Evolutionary conservation across 2,329 filamentous ascomycete genomes (phyloP), one percentile per base, ranked within the genome.

Genomic region (Neophaeococcomyces aloes): DNA sequence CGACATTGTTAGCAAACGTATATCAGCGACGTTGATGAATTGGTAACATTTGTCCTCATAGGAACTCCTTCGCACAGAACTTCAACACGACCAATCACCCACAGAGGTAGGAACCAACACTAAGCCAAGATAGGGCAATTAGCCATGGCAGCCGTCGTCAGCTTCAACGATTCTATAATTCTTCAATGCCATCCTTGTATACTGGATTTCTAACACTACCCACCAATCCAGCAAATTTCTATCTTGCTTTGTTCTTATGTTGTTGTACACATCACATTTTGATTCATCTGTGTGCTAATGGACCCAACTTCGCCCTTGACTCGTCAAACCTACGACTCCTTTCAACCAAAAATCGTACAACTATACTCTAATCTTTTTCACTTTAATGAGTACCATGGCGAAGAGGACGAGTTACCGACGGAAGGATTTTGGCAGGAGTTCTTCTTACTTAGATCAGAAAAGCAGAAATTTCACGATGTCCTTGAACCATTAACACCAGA

Each of bases 391-490:
- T 47, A 53, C 23, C 11, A 29, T 46, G 45, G 44, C 33, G 48
- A 83, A 66, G 75, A 79, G 43, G 74, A 83, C 48, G 75, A 78
- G 47, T 64, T 69, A 40, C 81, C 87, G 49, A 76, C 85, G 1
- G 86, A 94, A 48, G 89, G 87, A 33, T 98, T 95, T 67, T 98
- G 91, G 91, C 75, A 78, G 53, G 91, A 95, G 65, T 87, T 98
- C 66, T 98, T 98, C 63, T 74, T 98, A 29, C 72, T 95, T 46
- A 80, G 79, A 50, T 88, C 89, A 17, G 86, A 95, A 59, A 74
- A 77, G 43, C 62, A 70, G 3, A 75, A 78, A 38, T 68, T 98
- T 51, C 75, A 78, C 59, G 68, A 67, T 38, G 74, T 87, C 37
- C 68, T 98, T 48, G 76, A 79, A 50, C 69, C 74, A n/a, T 68